phyloP scores from a whole-genome alignment of 139 green algal genomes.

The Raphidocelis subcapitata region DNA sequence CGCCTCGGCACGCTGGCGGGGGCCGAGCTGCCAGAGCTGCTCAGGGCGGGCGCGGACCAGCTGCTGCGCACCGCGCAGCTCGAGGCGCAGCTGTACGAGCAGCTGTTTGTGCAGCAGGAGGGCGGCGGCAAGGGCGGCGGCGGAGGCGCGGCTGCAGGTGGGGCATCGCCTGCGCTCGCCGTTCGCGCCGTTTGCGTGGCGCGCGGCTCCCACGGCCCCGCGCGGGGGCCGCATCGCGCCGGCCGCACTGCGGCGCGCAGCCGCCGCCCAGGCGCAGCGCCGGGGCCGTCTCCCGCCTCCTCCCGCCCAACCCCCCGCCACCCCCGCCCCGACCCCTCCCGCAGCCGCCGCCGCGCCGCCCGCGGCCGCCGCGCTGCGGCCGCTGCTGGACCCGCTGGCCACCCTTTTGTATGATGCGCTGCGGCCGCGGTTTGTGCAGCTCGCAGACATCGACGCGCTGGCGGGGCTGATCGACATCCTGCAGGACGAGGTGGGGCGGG shows the following conservation, averaged over 20 bases:
- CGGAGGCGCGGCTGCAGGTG: too few species aligned
- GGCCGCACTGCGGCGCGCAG: background rate
- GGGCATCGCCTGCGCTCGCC: too few species aligned
- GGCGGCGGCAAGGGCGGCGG: too few species aligned
- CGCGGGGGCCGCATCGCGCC: background rate
- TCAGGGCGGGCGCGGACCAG: slow-evolving; percentile 65
- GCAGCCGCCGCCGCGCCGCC: slow-evolving; percentile 7
- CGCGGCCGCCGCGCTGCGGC: slow-evolving; percentile 45
- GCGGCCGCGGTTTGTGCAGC: slow-evolving; percentile 66
- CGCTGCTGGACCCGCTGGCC: slow-evolving; percentile 84
- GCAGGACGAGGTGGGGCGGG: slow-evolving; percentile 68
- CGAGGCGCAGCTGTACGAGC: slow-evolving; percentile 85
- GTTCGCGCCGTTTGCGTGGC: background rate
- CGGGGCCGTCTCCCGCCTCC: background rate
- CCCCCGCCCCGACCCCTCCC: background rate
- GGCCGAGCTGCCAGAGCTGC: slow-evolving; percentile 63
- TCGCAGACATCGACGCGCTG: slow-evolving; percentile 81
- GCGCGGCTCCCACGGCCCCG: background rate
- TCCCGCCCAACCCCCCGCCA: background rate
- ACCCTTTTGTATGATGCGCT: slow-evolving; percentile 90
- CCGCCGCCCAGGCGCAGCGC: background rate
- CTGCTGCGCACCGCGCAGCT: slow-evolving; percentile 76
- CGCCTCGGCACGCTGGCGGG: slow-evolving; percentile 41
- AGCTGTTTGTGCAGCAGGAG: slow-evolving; percentile 91
- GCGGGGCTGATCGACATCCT: slow-evolving; percentile 89